Evolutionary conservation across 2,329 filamentous ascomycete genomes (phyloP), one percentile per base, ranked within the genome.

Genomic region (Arthrobotrys musiformis): DNA sequence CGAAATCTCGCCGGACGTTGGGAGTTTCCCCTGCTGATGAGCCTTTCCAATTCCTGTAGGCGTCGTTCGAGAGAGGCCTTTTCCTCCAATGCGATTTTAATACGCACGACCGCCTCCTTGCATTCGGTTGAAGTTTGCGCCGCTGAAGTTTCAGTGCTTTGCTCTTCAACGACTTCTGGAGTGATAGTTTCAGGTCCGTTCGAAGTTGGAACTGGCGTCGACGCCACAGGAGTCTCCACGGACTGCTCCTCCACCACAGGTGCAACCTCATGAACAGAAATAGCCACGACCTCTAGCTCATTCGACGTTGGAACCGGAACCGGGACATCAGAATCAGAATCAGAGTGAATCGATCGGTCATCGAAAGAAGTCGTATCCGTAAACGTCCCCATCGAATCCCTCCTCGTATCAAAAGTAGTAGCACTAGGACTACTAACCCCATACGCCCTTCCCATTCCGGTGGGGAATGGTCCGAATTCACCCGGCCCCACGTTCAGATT

Each of bases 61-160:
- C 74, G 60, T 19, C 74, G 67, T 26, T 78, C 74, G 30, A 78
- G 42, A 33, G 68, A 60, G 1, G 50, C 66, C 42, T 72, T 78
- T 42, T 78, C 74, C 33, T 78, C 67, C 28, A 70, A 17, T n/a
- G 72, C 72, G 19, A 60, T 52, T 40, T 76, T 76, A 15, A 76
- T 76, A 9, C 72, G 72, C 44, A 60, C 64, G 24, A 76, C 56
- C n/a, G 72, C 72, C 13, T 69, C 72, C 37, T 76, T 76, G 60
- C 64, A 76, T 42, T 76, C 64, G 7, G 40, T 33, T 26, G 58
- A 63, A 46, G 52, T 24, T 13, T 67, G 70, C 9, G 30, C 26
- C 11, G 30, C 26, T n/a, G 48, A 22, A 28, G 44, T 28, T 17
- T 58, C 63, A 7, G 24, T 22, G 15, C n/a, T 28, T 28, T 64